Evolutionary conservation across 148 eudicot genomes (phyloP).

Genomic region (Silene latifolia): DNA sequence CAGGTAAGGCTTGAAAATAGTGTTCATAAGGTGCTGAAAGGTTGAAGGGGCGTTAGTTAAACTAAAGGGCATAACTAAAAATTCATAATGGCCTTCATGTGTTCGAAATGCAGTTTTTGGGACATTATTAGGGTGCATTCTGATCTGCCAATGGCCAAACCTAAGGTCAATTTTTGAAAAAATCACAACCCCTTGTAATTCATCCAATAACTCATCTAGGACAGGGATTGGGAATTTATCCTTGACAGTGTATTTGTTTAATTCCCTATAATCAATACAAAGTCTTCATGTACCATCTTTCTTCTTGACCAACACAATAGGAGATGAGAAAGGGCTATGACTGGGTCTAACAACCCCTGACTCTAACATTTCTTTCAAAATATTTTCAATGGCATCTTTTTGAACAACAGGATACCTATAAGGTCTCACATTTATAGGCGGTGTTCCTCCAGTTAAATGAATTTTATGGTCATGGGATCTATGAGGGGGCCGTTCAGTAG

Average conservation of each 20-base stretch:
- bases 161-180: background rate
- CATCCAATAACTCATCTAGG: background rate
- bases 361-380: no score
- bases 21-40: no score
- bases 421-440: background rate
- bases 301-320: background rate
- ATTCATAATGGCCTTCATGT: no score
- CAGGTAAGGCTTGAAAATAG: no score
- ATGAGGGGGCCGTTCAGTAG: background rate
- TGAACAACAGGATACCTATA: slow-evolving; percentile 2
- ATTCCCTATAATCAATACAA: background rate
- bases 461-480: slow-evolving; percentile 5
- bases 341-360: no score
- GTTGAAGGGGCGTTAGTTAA: no score
- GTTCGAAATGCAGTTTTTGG: no score
- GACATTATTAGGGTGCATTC: no score
- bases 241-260: no score
- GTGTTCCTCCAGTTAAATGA: background rate
- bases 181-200: background rate
- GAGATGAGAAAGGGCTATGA: background rate
- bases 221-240: no score
- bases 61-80: no score
- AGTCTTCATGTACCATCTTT: slow-evolving; percentile 9
- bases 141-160: slow-evolving; percentile 1
- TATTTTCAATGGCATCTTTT: no score